Base-by-base conservation (phyloP, 768 basidiomycete genomes). In the Kwoniella dendrophila region DNA sequence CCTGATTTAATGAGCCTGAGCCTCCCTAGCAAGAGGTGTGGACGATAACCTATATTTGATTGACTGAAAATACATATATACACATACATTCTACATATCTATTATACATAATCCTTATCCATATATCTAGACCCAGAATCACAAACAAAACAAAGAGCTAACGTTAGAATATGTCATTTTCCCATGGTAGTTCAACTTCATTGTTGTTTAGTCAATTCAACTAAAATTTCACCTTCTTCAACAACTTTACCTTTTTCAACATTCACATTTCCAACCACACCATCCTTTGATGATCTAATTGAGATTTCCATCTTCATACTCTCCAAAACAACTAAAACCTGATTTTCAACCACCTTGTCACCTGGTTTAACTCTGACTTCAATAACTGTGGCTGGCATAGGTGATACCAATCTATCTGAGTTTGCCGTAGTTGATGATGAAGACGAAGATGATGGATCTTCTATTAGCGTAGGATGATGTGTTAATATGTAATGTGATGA, bases 261-360 rank as follows among this genome's bases (percentile, higher is more conserved):
- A 14, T 85, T 85, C 14, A 95, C 85, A 45, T 84, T 81, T 69
- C 82, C 86, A 7, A 95, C 87, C 4, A 86, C 81, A 3, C 92
- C 93, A 36, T 84, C 81, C 7, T 81, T 81, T 62, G 86, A 84
- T 14, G 90, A 86, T 56, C 91, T 83, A 66, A 96, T 78, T 41
- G 91, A 89, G 38, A 89, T 94, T 81, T 95, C 92, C 66, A 92
- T 96, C 85, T 97, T 97, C 93, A 96, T 97, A 73, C 92, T 95
- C 81, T 95, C 93, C 73, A 95, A 80, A 4, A 94, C 86, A 30
- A 92, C 86, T 8, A 92, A 83, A 7, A 85, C 85, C 73, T 93
- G 89, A 0, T 90, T 91, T 72, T 85, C 87, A 79, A 88, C 86
- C 40, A 96, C 89, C 14, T 78, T 81, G 53, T 94, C 88, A 3